Base-by-base conservation (phyloP, 139 green algal species). In the Chlorella ohadii region DNA sequence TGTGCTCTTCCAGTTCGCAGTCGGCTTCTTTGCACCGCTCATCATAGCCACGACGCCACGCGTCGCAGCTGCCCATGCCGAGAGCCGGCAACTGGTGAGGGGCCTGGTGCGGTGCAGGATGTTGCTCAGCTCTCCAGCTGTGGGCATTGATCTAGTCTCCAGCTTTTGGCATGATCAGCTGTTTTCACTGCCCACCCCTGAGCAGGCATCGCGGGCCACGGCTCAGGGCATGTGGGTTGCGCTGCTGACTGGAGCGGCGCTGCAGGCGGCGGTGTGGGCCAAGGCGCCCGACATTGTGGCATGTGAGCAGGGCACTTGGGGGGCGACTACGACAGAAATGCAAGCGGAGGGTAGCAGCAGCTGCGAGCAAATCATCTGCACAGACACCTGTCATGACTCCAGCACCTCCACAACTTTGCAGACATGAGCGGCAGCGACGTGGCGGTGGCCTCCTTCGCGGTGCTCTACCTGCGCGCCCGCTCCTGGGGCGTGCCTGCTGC, bases 1-100 rank as follows among this genome's bases (percentile, higher is more conserved):
- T 0, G 81, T 90, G 17, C 55, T 88, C 13, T 90, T 88, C 72
- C 83, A 90, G 38, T 88, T 90, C 67, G 55, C 81, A 0, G 81
- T 89, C 5, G 86, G 86, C 28, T 87, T 83, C 65, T 84, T 87
- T 13, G 65, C 55, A 11, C 28, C 33, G 33, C 74, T 90, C 11
- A 72, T 90, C 57, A 86, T 90, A 55, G 87, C 76, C 59, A 90
- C 87, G 0, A 90, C 87, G 33, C 87, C 87, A 11, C 56, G 66
- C 0, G 82, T 90, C 0, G 87, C 87, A 11, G 67, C 51, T 19
- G 51, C 71, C 5, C 76, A 72, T 4, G 25, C 76, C 23, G 76
- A 82, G 36, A 72, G 71, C 59, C 57, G 57, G 36, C 57, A 39
- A 23, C 16, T 82, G 76, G 76, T 82, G 38, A 72, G 76, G 9